Percentiles rank a stretch among this genome's conserved stretches.
phyloP scores from a whole-genome alignment of 108 stramenopile genomes.

The Epithemia pelagica region DNA sequence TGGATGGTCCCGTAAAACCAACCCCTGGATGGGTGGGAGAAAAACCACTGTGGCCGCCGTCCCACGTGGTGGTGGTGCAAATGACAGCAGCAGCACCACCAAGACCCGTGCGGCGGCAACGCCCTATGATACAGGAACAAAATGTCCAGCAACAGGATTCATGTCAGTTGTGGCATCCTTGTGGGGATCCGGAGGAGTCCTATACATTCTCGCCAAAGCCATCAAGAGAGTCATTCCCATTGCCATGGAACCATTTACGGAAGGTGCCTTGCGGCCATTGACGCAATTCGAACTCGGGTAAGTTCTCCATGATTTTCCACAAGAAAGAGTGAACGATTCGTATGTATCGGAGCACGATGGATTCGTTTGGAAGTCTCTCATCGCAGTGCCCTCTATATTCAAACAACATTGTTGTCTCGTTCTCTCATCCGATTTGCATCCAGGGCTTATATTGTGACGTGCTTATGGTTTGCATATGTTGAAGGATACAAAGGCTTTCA shows the following conservation, averaged over 20 bases:
- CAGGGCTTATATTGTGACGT: constrained; percentile 59
- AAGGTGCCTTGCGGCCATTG: constrained; percentile 28
- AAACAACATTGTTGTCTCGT: no score
- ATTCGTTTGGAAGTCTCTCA: no score
- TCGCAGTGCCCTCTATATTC: no score
- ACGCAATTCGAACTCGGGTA: constrained; percentile 63
- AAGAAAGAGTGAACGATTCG: neutral
- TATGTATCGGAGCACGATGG: neutral
- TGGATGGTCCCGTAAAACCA: no score
- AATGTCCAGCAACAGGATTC: constrained; percentile 6
- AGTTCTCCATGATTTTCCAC: constrained; percentile 11
- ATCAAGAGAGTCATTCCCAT: constrained; percentile 85
- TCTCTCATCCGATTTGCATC: no score
- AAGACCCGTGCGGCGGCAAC: neutral
- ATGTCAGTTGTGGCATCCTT: constrained; percentile 31
- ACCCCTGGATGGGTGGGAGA: no score
- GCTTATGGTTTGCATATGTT: constrained; percentile 82
- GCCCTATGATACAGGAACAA: neutral
- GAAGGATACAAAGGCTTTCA: constrained; percentile 98
- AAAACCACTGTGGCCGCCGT: no score
- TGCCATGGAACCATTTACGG: constrained; percentile 84
- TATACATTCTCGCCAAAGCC: constrained; percentile 82
- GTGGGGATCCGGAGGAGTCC: constrained; percentile 85
- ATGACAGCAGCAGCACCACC: neutral
- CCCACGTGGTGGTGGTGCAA: neutral